phyloP scores from a whole-genome alignment of 305 asterid species.

The Fraxinus sp. region DNA sequence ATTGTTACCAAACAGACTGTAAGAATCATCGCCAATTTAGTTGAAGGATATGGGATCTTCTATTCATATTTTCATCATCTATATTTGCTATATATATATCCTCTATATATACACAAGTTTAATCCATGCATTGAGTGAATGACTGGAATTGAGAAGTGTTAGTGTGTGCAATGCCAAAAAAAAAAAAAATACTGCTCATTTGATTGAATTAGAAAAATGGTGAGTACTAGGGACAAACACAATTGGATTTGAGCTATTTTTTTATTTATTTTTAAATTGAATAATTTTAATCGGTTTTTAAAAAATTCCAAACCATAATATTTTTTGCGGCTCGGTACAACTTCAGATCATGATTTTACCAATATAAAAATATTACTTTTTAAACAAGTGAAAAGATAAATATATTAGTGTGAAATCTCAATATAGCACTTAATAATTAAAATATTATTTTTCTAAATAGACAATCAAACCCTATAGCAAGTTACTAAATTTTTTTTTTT shows the following conservation, averaged over 20 bases:
- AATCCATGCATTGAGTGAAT: not conserved
- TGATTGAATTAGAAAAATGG: not conserved
- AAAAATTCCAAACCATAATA: not conserved
- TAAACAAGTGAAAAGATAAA: not conserved
- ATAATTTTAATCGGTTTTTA: too few species aligned
- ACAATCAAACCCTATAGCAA: not conserved
- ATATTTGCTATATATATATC: too few species aligned
- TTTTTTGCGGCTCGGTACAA: not conserved
- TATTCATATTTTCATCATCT: too few species aligned
- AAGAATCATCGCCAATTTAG: too few species aligned
- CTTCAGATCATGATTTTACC: not conserved
- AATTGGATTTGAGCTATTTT: too few species aligned
- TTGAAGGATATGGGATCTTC: too few species aligned
- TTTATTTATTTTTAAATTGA: not conserved
- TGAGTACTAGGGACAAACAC: not conserved
- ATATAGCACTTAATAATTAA: not conserved
- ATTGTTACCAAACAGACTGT: too few species aligned
- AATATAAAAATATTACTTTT: too few species aligned
- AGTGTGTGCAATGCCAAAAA: not conserved
- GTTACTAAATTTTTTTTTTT: not conserved
- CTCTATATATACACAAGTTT: too few species aligned
- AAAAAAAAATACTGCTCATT: too few species aligned
- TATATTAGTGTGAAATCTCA: too few species aligned
- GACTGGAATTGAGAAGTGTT: not conserved
- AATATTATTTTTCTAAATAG: not conserved